Base-by-base conservation (phyloP, 306 rosid genomes). In the Myrica gale region DNA sequence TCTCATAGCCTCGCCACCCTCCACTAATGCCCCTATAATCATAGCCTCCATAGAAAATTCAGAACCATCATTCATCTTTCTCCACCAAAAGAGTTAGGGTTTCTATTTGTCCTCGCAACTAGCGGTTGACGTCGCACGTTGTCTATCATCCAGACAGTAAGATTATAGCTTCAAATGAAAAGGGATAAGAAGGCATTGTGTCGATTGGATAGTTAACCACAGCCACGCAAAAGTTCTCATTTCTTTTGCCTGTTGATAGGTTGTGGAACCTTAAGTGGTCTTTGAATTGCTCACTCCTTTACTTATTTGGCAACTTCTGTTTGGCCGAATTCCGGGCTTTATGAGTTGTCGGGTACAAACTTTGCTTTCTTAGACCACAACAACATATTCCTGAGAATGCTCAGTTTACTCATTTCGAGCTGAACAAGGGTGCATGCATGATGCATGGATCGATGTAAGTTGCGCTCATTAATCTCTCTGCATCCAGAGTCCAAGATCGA, bases 11-110 rank as follows among this genome's bases (percentile, higher is more conserved):
- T 39, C 63, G 15, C 66, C 23, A 48, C 82, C 54, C 72, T 60
- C 82, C 77, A 78, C 62, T 71, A 61, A 61, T 58, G 54, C 66
- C 72, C 66, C 21, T 52, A 51, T 54, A 72, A 79, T 79, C 41
- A 79, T 79, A 10, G 62, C 69, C 66, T 79, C 78, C 37, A 15
- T 56, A 48, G 51, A 32, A 16, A 20, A 50, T 58, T 68, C 68
- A 45, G 61, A 78, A 11, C 67, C 32, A 53, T 72, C 75, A 53
- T 37, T 41, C 10, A 48, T 11, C 19, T 69, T 60, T 69, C 56
- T 12, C 56, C 54, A 76, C 19, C 26, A 55, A 74, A 60, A 23
- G 19, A 15, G 21, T 26, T 13, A 23, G 7, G 20, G 5, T 7
- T 56, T 12, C 13, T 57, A 1, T 13, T 44, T 12, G 1, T 32